A percentile compares a stretch with the other conserved stretches of the same genome.
These are phyloP conservation scores for Rubia tinctorum DNA, from an alignment of 305 asterid species.

Conservation along the genomic window DNA sequence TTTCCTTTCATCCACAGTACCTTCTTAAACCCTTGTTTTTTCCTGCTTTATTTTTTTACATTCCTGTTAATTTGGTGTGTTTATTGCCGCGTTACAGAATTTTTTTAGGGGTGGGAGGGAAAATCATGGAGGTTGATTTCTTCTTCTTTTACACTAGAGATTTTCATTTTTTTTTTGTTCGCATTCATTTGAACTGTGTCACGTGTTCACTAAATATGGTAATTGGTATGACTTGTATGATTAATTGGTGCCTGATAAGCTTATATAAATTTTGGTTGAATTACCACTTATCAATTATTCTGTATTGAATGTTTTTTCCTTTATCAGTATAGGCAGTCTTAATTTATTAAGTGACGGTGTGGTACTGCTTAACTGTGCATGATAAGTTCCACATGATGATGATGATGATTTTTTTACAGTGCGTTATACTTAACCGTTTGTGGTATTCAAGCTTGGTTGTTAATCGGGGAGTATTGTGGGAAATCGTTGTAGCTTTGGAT, in stretches of 20 bases:
- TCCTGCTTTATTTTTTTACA: background rate
- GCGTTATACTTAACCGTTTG: background rate
- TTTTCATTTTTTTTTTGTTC: background rate
- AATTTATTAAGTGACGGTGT: background rate
- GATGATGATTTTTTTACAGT: no score
- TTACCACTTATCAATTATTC: no score
- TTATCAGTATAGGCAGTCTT: no score
- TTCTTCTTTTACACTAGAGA: background rate
- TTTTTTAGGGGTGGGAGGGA: no score
- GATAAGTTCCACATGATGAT: background rate
- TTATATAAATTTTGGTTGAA: no score
- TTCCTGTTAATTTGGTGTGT: background rate
- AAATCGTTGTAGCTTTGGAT: background rate
- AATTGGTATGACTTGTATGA: background rate
- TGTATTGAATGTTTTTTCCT: no score
- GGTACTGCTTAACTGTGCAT: background rate
- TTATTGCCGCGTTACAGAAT: background rate
- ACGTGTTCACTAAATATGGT: background rate
- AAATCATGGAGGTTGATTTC: no score
- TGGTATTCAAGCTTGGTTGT: background rate
- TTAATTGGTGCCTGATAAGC: background rate
- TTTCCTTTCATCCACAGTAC: constrained; percentile 33
- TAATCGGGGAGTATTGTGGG: background rate
- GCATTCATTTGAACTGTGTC: background rate
- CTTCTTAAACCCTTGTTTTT: background rate